Percentiles rank a stretch among this genome's conserved stretches.
Conservation (phyloP, 352 stramenopile genomes). For the Phytopythium montanum region DNA sequence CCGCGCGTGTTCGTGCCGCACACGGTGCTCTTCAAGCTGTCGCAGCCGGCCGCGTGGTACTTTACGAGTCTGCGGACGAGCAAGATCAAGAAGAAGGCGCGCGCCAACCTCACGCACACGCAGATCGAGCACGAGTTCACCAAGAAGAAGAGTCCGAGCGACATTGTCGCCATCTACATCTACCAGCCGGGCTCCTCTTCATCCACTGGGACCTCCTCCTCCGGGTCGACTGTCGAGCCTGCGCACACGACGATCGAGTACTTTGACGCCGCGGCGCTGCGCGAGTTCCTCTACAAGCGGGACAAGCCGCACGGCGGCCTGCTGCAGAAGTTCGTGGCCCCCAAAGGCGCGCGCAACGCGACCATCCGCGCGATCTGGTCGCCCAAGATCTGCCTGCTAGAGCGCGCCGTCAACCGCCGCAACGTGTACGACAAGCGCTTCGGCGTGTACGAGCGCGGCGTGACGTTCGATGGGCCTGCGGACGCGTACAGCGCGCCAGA, state of each 20-base stretch:
- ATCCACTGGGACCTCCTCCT: conserved; percentile 4
- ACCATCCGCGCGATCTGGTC: conserved; percentile 93
- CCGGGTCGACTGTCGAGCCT: background rate
- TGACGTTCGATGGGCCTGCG: conserved; percentile 93
- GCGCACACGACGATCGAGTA: conserved; percentile 88
- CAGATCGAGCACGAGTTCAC: conserved; percentile 94
- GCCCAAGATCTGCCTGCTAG: conserved; percentile 93
- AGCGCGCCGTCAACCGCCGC: conserved; percentile 89
- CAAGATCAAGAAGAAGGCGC: conserved; percentile 91
- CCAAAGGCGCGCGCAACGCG: conserved; percentile 89
- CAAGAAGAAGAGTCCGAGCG: conserved; percentile 69
- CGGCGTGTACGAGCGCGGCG: conserved; percentile 90
- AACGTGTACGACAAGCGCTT: conserved; percentile 90
- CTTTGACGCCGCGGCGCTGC: conserved; percentile 80
- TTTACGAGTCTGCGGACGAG: conserved; percentile 87
- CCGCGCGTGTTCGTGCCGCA: conserved; percentile 90
- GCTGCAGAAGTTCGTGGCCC: conserved; percentile 93
- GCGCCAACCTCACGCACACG: conserved; percentile 88
- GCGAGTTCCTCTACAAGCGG: conserved; percentile 92
- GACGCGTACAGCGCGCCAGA: conserved; percentile 84
- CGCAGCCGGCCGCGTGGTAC: conserved; percentile 93
- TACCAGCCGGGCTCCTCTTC: conserved; percentile 21
- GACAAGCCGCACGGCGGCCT: conserved; percentile 91
- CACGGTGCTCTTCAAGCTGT: conserved; percentile 93
- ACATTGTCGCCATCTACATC: conserved; percentile 93